Conservation (phyloP, 345 rosid genomes). For the Linum lewisii region DNA sequence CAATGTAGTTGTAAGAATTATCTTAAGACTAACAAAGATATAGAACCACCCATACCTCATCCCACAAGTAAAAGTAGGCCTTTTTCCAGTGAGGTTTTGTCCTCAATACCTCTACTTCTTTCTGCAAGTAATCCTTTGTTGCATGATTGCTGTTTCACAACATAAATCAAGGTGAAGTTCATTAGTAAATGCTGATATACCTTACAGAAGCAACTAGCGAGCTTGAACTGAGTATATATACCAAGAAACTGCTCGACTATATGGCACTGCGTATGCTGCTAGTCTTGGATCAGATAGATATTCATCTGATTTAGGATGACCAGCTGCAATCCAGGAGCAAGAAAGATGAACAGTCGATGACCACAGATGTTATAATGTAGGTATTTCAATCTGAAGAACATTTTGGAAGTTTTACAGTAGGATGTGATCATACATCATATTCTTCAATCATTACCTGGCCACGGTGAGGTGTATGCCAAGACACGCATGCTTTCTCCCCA, state of each 20-base stretch:
- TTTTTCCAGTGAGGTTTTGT: slow-evolving; percentile 90
- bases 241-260: slow-evolving; percentile 52
- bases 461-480: slow-evolving; percentile 87
- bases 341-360: slow-evolving; percentile 2
- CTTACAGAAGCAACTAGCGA: slow-evolving; percentile 20
- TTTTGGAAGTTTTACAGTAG: background rate
- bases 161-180: slow-evolving; percentile 19
- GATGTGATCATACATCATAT: background rate
- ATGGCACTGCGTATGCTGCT: slow-evolving; percentile 94
- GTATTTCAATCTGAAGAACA: background rate
- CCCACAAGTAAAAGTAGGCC: slow-evolving; percentile 95
- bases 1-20: background rate
- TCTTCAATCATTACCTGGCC: slow-evolving; percentile 60
- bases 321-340: slow-evolving; percentile 36
- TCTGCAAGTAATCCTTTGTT: slow-evolving; percentile 66
- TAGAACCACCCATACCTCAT: slow-evolving; percentile 50
- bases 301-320: slow-evolving; percentile 85
- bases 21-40: background rate
- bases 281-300: slow-evolving; percentile 76
- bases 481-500: slow-evolving; percentile 97
- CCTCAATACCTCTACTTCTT: slow-evolving; percentile 79
- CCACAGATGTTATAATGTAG: background rate
- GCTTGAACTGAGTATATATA: slow-evolving; percentile 28
- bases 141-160: slow-evolving; percentile 50
- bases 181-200: slow-evolving; percentile 26